phyloP scores from a whole-genome alignment of 2,329 filamentous ascomycete genomes.

The Aspergillus novofumigatus region DNA sequence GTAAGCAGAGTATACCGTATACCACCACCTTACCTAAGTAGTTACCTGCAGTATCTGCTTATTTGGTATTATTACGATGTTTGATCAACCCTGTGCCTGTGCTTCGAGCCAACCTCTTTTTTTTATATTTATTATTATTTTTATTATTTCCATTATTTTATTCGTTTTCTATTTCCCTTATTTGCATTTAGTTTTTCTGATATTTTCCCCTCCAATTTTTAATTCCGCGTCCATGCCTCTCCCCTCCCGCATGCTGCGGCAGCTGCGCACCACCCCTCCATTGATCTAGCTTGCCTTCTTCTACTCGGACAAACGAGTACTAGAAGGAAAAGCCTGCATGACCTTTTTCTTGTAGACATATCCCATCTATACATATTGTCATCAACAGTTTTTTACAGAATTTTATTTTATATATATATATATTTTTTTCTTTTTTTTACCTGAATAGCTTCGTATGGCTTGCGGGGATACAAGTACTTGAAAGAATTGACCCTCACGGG shows the following conservation, averaged over 20 bases:
- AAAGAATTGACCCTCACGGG: constrained; percentile 9
- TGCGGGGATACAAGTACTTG: constrained; percentile 7
- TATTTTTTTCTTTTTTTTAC: not conserved
- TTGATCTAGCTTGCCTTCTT: constrained; percentile 2
- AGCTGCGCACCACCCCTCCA: constrained; percentile 1
- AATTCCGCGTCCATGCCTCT: constrained; percentile 26
- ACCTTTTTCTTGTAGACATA: constrained; percentile 2
- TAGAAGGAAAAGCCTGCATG: constrained; percentile 5
- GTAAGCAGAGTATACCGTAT: too few relatives aligned
- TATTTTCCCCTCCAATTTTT: constrained; percentile 16
- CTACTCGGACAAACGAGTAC: constrained; percentile 7
- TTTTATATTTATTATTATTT: not conserved
- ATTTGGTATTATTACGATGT: constrained; percentile 6
- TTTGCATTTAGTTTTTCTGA: constrained; percentile 9
- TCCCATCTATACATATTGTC: constrained; percentile 8
- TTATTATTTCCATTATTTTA: not conserved
- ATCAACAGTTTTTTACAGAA: not conserved
- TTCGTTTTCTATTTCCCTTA: constrained; percentile 3
- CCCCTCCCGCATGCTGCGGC: constrained; percentile 21
- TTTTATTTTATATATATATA: too few relatives aligned
- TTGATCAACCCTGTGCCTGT: constrained; percentile 20
- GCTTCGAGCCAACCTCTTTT: constrained; percentile 11
- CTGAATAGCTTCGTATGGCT: constrained; percentile 11
- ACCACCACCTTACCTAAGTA: too few relatives aligned
- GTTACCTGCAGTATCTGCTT: not conserved